Base-by-base conservation (phyloP, 352 stramenopile species). In the Pythium myriotylum region DNA sequence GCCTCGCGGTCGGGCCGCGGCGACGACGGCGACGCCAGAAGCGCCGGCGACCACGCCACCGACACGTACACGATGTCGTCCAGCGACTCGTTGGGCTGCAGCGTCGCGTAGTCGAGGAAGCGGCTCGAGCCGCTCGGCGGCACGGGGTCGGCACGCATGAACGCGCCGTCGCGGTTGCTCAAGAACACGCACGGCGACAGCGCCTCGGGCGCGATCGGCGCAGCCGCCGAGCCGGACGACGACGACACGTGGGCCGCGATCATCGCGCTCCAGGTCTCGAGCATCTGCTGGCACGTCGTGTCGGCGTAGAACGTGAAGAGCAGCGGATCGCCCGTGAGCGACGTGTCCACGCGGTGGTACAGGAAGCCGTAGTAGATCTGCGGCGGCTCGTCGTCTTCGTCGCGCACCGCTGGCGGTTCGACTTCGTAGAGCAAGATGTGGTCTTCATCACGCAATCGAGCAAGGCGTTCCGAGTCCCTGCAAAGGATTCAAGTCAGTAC, bases 341-440 rank as follows among this genome's bases (percentile, higher is more conserved):
- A 56, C 13, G 70, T 76, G 39, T 81, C 77, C 4, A 80, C 55
- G 58, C 76, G 76, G 43, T 92, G 80, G 67, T 94, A 94, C 4
- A 91, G 67, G 45, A 94, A 94, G 10, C 79, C 82, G 33, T 86
- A 86, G 12, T 74, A 67, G n/a, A 77, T 32, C 12, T 56, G 42
- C 41, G 73, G 61, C 20, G 45, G 33, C 26, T 76, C 65, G 12
- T 50, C 22, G 20, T n/a, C n/a, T n/a, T 67, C 55, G 13, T 65
- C 46, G 12, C 68, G 48, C 22, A 57, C 58, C 41, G 59, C 39
- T 35, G 62, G 61, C 41, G 65, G 41, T 26, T 80, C 73, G 22
- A 92, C 67, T 52, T 90, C 67, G 58, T 90, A 93, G 65, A 87
- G 74, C 23, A 93, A 60, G 41, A 92, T 85, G 1, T 82, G 80